Percentiles rank a stretch among this genome's conserved stretches.
phyloP scores from a whole-genome alignment of 805 yeast species.

The Lachancea fermentati region DNA sequence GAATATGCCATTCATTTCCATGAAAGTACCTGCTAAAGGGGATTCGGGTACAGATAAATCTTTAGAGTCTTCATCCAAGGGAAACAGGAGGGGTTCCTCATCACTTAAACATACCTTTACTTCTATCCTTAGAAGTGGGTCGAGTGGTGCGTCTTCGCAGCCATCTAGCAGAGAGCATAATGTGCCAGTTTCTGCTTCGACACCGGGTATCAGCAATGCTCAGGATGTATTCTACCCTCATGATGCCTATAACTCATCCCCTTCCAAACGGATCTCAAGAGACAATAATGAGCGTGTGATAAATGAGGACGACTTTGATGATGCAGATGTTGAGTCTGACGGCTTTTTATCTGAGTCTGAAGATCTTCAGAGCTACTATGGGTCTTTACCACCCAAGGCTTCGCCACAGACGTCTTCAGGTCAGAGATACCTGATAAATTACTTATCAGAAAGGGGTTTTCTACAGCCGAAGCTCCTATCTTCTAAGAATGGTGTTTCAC shows the following conservation, averaged over 20 bases:
- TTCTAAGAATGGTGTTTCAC: conserved; percentile 16
- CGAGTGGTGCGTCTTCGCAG: neutral
- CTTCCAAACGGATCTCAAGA: neutral
- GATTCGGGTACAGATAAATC: neutral
- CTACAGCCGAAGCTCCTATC: conserved; percentile 16
- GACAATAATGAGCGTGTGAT: conserved; percentile 3
- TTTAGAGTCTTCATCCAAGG: neutral
- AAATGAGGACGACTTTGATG: conserved; percentile 8
- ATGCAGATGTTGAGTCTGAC: conserved; percentile 10
- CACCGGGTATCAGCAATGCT: neutral
- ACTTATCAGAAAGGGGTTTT: conserved; percentile 27
- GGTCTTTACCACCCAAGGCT: conserved; percentile 1
- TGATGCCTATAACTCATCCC: conserved; percentile 5
- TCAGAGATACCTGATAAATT: conserved; percentile 12
- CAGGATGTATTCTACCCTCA: conserved; percentile 2
- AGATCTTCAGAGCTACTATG: conserved; percentile 2
- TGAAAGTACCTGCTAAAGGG: neutral
- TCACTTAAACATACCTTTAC: conserved; percentile 24
- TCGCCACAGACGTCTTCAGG: neutral
- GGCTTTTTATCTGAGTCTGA: conserved; percentile 6
- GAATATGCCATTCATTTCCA: neutral
- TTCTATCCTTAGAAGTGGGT: conserved; percentile 15
- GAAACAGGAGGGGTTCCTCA: conserved; percentile 18
- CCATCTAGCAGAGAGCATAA: neutral
- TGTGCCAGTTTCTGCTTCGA: no score